phyloP scores from a whole-genome alignment of 805 yeast genomes.

The Candida easanensis region DNA sequence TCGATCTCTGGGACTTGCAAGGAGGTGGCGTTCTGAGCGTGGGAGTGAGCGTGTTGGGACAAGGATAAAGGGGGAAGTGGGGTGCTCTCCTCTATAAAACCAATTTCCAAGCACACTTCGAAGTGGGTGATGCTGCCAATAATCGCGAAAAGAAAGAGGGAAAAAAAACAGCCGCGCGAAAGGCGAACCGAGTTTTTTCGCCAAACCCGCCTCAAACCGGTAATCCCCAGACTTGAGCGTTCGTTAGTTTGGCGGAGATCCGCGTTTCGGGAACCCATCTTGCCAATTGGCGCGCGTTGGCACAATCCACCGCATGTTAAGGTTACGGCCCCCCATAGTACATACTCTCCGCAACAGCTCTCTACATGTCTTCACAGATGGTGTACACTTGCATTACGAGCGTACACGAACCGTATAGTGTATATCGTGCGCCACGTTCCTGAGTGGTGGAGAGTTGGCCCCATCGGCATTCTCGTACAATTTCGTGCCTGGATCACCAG shows the following conservation, averaged over 20 bases:
- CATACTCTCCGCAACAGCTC: background rate
- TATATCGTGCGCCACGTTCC: too few relatives aligned
- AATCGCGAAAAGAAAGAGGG: slow-evolving; percentile 2
- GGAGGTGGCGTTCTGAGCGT: too few relatives aligned
- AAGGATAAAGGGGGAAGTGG: too few relatives aligned
- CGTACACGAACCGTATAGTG: too few relatives aligned
- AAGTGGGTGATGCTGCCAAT: too few relatives aligned
- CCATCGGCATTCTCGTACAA: too few relatives aligned
- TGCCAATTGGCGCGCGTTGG: background rate
- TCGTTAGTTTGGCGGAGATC: background rate
- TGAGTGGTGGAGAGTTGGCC: too few relatives aligned
- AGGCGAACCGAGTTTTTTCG: background rate
- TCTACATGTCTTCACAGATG: background rate
- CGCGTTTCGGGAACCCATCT: background rate
- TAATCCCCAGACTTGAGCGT: slow-evolving; percentile 1
- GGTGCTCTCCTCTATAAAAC: too few relatives aligned
- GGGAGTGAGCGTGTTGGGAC: too few relatives aligned
- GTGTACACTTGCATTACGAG: background rate
- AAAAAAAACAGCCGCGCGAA: background rate
- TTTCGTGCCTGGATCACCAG: background rate
- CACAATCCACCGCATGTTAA: background rate
- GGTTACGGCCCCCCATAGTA: background rate
- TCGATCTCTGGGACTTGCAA: too few relatives aligned
- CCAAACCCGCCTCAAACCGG: background rate
- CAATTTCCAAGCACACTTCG: too few relatives aligned